Base-by-base conservation (phyloP, 192 early-diverging fungal genomes). In the Podila verticillata region DNA sequence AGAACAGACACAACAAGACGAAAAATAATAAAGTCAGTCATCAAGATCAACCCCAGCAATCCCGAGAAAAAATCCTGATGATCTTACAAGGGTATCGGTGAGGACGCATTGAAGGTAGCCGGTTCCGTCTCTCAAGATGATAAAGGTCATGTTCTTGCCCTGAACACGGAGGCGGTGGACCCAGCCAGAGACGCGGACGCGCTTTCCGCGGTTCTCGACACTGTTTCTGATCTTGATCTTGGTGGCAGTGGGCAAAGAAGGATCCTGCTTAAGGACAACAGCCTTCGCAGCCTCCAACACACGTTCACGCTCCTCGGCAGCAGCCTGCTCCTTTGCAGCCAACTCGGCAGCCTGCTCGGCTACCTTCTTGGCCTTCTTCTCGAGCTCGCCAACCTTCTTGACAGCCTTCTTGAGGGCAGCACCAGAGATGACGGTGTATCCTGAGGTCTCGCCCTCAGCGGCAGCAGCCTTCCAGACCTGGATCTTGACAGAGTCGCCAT, bases 71-170 rank as follows among this genome's bases (percentile, higher is more conserved):
- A n/a, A n/a, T n/a, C n/a, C n/a, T 35, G 36, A 34, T 22, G n/a
- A 10, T 60, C 84, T 81, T 84, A 95, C 94, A 83, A 96, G 90
- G 59, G 87, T 85, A 54, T 94, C 93, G 36, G 89, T 96, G 68
- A 99, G 83, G 34, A 99, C 88, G 82, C 96, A 96, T 83, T 99
- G 98, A 70, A 99, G 81, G 73, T 87, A 97, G 22, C 97, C 98
- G 49, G 93, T 89, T 47, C 98, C 98, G 82, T 99, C 98, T 61
- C 98, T 93, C 58, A 99, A 83, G 29, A 98, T 91, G 15, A 97
- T 62, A 84, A 99, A 99, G 86, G 92, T 93, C 93, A 99, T 93
- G 86, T 97, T 94, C 83, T 95, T 96, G 63, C 98, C 98, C 85
- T 99, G 98, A 44, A 93, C 93, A 65, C 98, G 94, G 73, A 93